Conservation (phyloP, 495 filamentous ascomycete species). For the Coniosporium apollinis region DNA sequence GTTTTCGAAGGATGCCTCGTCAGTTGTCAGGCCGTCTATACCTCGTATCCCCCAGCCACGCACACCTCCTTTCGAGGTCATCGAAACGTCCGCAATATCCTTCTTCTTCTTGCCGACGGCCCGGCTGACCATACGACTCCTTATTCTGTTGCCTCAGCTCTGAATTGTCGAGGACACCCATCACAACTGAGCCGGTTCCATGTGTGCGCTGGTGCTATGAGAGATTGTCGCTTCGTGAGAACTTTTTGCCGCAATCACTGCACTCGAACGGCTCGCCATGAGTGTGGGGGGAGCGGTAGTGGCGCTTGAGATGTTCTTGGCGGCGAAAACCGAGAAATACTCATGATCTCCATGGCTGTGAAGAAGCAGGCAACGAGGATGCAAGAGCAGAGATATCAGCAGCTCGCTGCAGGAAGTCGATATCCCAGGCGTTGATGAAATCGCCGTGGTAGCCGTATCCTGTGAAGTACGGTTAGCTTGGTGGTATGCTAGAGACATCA, state of each 20-base stretch:
- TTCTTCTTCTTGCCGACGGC: too few relatives aligned
- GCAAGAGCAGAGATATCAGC: too few relatives aligned
- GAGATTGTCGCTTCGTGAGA: slow-evolving; percentile 94
- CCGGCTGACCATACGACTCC: slow-evolving; percentile 23
- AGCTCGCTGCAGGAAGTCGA: slow-evolving; percentile 38
- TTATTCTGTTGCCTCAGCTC: slow-evolving; percentile 33
- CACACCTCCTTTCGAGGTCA: too few relatives aligned
- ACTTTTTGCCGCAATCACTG: slow-evolving; percentile 95
- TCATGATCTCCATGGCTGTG: too few relatives aligned
- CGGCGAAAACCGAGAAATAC: slow-evolving; percentile 92
- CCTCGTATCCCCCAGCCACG: too few relatives aligned
- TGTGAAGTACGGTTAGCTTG: slow-evolving; percentile 12
- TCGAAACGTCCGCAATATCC: too few relatives aligned
- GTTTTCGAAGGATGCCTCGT: too few relatives aligned
- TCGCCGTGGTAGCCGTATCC: slow-evolving; percentile 75
- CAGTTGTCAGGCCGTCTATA: too few relatives aligned
- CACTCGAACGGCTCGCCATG: slow-evolving; percentile 98
- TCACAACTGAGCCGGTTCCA: slow-evolving; percentile 71
- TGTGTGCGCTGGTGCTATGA: slow-evolving; percentile 93
- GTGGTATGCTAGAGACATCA: not conserved
- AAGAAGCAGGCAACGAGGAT: too few relatives aligned
- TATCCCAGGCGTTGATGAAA: slow-evolving; percentile 71
- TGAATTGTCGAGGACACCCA: slow-evolving; percentile 63
- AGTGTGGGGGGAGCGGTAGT: slow-evolving; percentile 95
- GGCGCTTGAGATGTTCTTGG: slow-evolving; percentile 96